A percentile compares a stretch with the other conserved stretches of the same genome.
phyloP scores from a whole-genome alignment of 352 stramenopile species.

The Globisporangium paddicum region DNA sequence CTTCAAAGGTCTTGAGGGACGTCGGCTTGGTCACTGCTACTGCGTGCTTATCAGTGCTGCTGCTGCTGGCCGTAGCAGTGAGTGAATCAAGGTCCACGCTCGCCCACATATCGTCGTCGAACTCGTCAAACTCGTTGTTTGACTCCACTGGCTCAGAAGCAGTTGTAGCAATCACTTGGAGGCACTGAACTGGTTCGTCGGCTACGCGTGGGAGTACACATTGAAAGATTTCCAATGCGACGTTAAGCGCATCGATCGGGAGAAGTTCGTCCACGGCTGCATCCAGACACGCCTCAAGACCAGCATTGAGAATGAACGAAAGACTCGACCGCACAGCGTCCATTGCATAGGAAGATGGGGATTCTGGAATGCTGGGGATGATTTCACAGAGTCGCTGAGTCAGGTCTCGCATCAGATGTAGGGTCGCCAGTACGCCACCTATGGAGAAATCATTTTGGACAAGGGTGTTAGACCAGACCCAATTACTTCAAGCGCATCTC shows the following conservation, averaged over 20 bases:
- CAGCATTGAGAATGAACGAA: constrained; percentile 33
- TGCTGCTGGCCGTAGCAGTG: neutral
- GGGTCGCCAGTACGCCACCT: constrained; percentile 30
- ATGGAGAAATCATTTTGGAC: neutral
- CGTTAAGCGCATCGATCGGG: constrained; percentile 27
- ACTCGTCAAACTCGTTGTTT: constrained; percentile 32
- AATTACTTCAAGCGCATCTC: neutral
- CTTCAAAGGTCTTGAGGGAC: constrained; percentile 23
- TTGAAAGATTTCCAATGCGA: constrained; percentile 55
- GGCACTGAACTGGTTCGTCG: constrained; percentile 24
- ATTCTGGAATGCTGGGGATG: constrained; percentile 12
- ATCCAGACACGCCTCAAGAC: constrained; percentile 43
- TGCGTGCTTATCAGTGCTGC: neutral
- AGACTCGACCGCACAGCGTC: constrained; percentile 33
- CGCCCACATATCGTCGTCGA: constrained; percentile 42
- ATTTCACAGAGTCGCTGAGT: constrained; percentile 22
- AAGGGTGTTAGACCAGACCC: neutral
- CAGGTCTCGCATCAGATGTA: constrained; percentile 46
- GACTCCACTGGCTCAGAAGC: neutral
- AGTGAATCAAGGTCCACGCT: constrained; percentile 36
- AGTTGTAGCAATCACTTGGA: constrained; percentile 7
- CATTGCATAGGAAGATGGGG: constrained; percentile 12
- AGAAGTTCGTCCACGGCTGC: constrained; percentile 28
- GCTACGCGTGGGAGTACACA: constrained; percentile 28
- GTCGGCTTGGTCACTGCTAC: neutral